phyloP scores from a whole-genome alignment of 1,284 basidiomycete genomes.

The Trichosporon coremiiforme region DNA sequence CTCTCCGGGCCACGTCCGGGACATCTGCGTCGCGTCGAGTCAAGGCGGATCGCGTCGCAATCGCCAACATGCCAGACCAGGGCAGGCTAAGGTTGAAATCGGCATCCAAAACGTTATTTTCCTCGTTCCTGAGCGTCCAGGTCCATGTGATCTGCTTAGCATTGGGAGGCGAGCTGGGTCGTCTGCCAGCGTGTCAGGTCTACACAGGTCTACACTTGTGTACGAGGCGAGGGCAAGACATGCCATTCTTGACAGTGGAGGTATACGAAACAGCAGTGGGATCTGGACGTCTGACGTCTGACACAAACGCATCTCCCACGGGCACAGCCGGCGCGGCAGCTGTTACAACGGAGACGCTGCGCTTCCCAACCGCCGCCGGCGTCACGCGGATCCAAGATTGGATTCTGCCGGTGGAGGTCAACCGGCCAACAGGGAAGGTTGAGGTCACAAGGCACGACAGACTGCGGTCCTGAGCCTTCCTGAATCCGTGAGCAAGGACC shows the following conservation, averaged over 20 bases:
- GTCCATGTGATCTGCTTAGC: constrained; percentile 16
- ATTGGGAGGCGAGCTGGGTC: background rate
- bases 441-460: constrained; percentile 1
- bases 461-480: background rate
- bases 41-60: background rate
- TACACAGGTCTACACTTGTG: background rate
- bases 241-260: background rate
- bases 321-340: background rate
- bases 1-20: background rate
- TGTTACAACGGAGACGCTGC: background rate
- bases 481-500: background rate
- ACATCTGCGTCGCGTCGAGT: background rate
- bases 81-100: constrained; percentile 11
- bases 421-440: too few relatives aligned
- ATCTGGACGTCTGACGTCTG: background rate
- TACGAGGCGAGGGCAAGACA: background rate
- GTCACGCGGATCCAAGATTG: background rate
- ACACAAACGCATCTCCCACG: background rate
- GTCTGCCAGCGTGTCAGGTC: background rate
- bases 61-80: background rate
- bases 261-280: background rate
- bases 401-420: background rate
- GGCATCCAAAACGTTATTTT: background rate
- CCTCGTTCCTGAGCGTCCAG: constrained; percentile 1
- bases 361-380: background rate